Base-by-base conservation (phyloP, 352 stramenopile species). In the Pythium scleroteichum region DNA sequence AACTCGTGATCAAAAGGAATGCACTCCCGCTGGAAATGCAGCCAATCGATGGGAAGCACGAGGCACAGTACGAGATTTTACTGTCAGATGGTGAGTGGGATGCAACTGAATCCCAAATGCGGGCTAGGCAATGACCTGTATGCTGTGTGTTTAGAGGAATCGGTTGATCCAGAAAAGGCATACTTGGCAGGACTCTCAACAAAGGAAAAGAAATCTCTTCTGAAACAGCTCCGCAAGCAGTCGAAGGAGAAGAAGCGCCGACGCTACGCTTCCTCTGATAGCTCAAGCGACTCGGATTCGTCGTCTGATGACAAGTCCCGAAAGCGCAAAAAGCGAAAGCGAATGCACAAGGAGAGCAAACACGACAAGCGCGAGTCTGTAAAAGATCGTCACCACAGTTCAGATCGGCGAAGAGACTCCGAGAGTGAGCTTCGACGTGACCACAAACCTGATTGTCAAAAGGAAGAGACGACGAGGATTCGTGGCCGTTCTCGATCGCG, bases 1-100 rank as follows among this genome's bases (percentile, higher is more conserved):
- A 66, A 19, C 55, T 93, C 5, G 77, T 88, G 46, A 60, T 95
- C 1, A 66, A 68, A 35, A 76, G 63, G 67, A 68, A 55, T 20
- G 73, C 72, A n/a, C 66, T 95, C 20, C 83, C 85, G 2, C 51
- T 91, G 19, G 85, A 94, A 55, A 88, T 94, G 85, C 50, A 75
- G 65, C 65, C 82, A 40, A 61, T 73, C 10, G 62, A 58, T 27
- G 26, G 9, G 8, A 62, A 35, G 20, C 52, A 54, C n/a, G 58
- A 38, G 19, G 16, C 71, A 41, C 72, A 86, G 59, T 92, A 71
- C 56, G 72, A 82, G 51, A 91, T 94, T 38, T 53, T 94, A 40
- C 68, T 82, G 46, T 90, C 84, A 0, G 84, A 94, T 24, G 76
- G 61, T 68, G 51, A 14, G 61, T 60, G 7, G 6, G 13, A 17